These are phyloP conservation scores for Plantago coronopus DNA, from an alignment of 305 asterid genomes.

Conservation along the genomic window DNA sequence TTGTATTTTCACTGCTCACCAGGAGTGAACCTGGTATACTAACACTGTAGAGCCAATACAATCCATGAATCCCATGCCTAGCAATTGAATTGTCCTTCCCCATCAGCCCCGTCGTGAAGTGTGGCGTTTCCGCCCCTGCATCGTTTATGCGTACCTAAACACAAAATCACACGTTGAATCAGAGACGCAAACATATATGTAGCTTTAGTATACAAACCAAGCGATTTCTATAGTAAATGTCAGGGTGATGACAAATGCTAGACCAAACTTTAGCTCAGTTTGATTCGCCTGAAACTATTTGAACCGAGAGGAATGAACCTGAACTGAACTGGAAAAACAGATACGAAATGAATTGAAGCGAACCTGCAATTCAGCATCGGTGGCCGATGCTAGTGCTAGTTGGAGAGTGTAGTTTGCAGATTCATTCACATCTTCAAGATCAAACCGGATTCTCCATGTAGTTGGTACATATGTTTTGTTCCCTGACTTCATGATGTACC, in stretches of 20 bases:
- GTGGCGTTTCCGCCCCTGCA: conserved; percentile 22
- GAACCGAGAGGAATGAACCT: too few species aligned
- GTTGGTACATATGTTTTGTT: conserved; percentile 59
- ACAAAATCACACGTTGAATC: background rate
- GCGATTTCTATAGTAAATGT: too few species aligned
- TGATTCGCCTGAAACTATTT: too few species aligned
- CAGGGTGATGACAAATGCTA: background rate
- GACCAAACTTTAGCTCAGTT: background rate
- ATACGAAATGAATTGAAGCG: too few species aligned
- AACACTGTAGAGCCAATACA: conserved; percentile 51
- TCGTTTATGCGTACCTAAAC: conserved; percentile 50
- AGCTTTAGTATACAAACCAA: too few species aligned
- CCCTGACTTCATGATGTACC: conserved; percentile 40
- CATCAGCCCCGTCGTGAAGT: conserved; percentile 48
- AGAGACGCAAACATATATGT: background rate
- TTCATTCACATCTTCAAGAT: conserved; percentile 32
- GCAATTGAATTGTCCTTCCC: conserved; percentile 79
- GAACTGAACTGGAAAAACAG: too few species aligned
- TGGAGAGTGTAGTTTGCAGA: conserved; percentile 54
- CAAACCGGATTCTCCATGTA: conserved; percentile 65
- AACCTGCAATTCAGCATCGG: conserved; percentile 79
- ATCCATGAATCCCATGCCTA: conserved; percentile 77
- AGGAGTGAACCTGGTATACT: conserved; percentile 37
- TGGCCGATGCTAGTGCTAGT: conserved; percentile 72
- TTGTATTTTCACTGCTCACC: conserved; percentile 23